Evolutionary conservation across 2,329 filamentous ascomycete genomes (phyloP), one percentile per base, ranked within the genome.

Genomic region (Rachicladosporium sp.): DNA sequence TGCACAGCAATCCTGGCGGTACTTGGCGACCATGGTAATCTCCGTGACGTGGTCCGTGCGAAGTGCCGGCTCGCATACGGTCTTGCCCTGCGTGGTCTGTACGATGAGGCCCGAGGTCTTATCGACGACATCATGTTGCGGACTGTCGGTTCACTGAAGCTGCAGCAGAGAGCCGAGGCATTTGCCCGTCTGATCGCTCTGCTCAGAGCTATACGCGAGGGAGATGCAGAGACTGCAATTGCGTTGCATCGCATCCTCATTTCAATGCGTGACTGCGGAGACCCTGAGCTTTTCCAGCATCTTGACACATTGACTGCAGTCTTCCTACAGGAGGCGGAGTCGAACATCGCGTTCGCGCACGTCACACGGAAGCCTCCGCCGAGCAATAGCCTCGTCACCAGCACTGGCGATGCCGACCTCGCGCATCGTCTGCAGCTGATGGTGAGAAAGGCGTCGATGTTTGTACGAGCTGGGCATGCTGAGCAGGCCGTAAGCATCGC

Each of bases 1-100:
- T 82, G 78, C 52, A 80, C 93, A 46, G 68, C 85, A 1, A 87
- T 93, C 42, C 68, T 87, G 10, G 71, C 78, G 38, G 87, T 83
- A 46, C 81, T 94, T 53, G 66, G 70, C 3, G 62, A 66, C n/a
- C 65, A 67, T 35, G 70, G 71, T 30, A 71, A 78, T 0, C 74
- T 88, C 33, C 86, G 93, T 46, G 89, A 96, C 50, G 72, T 78
- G 36, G 69, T 95, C 27, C 84, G 81, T 50, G 74, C 84, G 29
- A 78, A 71, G 1, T 85, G 83, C 50, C 76, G 82, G 4, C 71
- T 79, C 41, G 80, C 85, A 2, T 74, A 80, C 43, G 66, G 78
- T 36, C 67, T 81, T 4, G 71, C 75, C 6, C 73, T 78, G 41
- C 70, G 66, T 35, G 88, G 89, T 1, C 71, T 69, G 27, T 93